Evolutionary conservation across 495 filamentous ascomycete species (phyloP).

Genomic region (Astrothelium macrocarpum): DNA sequence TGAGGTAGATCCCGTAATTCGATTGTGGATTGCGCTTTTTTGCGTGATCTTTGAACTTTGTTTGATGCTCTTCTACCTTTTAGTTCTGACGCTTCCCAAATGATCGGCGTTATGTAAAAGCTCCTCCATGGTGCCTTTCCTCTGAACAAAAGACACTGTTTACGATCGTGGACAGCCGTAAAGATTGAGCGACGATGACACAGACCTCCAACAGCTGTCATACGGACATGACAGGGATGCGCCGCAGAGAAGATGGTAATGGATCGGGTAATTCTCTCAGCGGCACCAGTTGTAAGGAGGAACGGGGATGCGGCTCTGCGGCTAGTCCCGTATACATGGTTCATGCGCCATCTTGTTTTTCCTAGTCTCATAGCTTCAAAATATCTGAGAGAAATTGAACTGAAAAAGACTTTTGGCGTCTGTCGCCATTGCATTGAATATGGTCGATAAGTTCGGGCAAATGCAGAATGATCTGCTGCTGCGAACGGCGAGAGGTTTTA

Average conservation of each 20-base stretch:
- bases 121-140: neutral
- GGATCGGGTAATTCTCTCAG: no score
- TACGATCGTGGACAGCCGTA: neutral
- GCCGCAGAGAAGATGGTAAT: neutral
- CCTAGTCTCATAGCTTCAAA: no score
- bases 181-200: no score
- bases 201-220: neutral
- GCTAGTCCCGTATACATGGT: neutral
- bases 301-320: neutral
- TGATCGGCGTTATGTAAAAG: neutral
- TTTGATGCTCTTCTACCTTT: neutral
- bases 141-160: neutral
- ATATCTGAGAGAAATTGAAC: neutral
- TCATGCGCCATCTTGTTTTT: neutral
- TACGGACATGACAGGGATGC: neutral
- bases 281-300: no score
- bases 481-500: constrained; percentile 74
- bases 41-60: neutral
- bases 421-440: no score
- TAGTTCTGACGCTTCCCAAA: neutral
- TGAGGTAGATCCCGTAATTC: constrained; percentile 20
- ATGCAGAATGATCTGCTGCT: constrained; percentile 86
- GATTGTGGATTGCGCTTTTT: constrained; percentile 3
- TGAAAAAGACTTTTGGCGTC: neutral
- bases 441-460: no score